Evolutionary conservation across 495 filamentous ascomycete species (phyloP), one percentile per base, ranked within the genome.

Genomic region (Patellaria atrata): DNA sequence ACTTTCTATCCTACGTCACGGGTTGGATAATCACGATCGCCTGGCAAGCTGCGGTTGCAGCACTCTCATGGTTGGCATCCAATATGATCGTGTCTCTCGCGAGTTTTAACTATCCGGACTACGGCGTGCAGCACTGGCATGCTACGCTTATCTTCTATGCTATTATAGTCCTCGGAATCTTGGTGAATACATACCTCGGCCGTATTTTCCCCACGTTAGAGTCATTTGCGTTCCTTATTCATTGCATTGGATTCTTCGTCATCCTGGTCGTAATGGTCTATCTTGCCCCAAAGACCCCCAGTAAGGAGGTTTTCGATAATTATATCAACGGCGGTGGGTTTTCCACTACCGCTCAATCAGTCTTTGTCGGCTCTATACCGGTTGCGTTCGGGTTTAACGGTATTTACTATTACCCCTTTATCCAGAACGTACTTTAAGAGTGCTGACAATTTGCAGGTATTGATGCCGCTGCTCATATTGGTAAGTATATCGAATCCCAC

Each of bases 171-270:
- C 11, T 44, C 19, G 14, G 14, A 2, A 13, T 44, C 1, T 28
- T 44, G 11, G 11, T 38, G 3, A 44, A 24, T 13, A 44, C 41
- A 5, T 27, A 20, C 29, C 29, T 44, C 5, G 23, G 27, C 11
- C 18, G 41, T 2, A 12, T 39, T 7, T 30, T 44, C 10, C 35
- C 41, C 1, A 27, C 3, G 1, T 3, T 44, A 8, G 41, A 44
- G 24, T 15, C 28, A 2, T 12, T 45, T 2, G 23, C 22, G 1
- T 14, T 47, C 5, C 13, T 43, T 9, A 14, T 43, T 3, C 39
- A 47, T 22, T 28, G 41, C 13, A 4, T 42, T 1, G 43, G 33
- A 12, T 47, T 43, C 23, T 37, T 47, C 13, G 43, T n/a, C 27
- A 23, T 47, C 14, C 10, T 47, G 4, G 29, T 47, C 13, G 26